These are phyloP conservation scores for Sarocladium oryzae DNA, from an alignment of 2,329 filamentous ascomycete genomes.

Conservation along the genomic window DNA sequence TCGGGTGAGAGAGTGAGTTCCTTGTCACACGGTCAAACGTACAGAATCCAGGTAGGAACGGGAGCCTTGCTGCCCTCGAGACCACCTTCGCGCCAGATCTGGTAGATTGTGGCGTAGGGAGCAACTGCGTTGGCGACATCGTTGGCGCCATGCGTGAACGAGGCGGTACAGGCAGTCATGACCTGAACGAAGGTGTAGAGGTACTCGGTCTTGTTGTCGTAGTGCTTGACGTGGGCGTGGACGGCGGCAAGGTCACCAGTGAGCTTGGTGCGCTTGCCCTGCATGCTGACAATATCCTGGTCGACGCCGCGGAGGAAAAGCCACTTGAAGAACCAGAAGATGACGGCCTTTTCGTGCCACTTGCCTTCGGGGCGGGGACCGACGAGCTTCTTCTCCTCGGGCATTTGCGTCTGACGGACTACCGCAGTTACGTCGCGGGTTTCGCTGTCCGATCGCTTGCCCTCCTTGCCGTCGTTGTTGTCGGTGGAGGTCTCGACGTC, in stretches of 20 bases:
- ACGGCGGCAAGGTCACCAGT: constrained; percentile 46
- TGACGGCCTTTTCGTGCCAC: constrained; percentile 35
- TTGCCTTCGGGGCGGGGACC: constrained; percentile 33
- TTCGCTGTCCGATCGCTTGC: constrained; percentile 27
- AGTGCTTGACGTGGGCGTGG: constrained; percentile 52
- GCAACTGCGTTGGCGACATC: constrained; percentile 59
- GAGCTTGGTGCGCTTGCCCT: constrained; percentile 37
- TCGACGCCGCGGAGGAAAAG: constrained; percentile 41
- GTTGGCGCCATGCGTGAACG: constrained; percentile 61
- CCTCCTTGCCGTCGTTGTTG: constrained; percentile 19
- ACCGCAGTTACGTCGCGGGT: constrained; percentile 16
- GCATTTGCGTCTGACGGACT: constrained; percentile 18
- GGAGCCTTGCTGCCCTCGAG: constrained; percentile 36
- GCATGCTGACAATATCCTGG: constrained; percentile 28
- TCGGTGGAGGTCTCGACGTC: constrained; percentile 12
- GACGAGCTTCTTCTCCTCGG: constrained; percentile 23
- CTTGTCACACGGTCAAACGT: not conserved
- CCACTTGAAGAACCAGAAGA: constrained; percentile 40
- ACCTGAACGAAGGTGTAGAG: constrained; percentile 55
- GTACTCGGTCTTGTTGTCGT: constrained; percentile 51
- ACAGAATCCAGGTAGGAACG: constrained; percentile 55
- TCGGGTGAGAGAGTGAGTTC: not conserved
- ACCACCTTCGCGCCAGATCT: constrained; percentile 47
- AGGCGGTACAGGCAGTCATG: constrained; percentile 54
- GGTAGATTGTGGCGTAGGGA: constrained; percentile 56